These are phyloP conservation scores for Boletus sp. DNA, from an alignment of 768 basidiomycete genomes.

Conservation along the genomic window DNA sequence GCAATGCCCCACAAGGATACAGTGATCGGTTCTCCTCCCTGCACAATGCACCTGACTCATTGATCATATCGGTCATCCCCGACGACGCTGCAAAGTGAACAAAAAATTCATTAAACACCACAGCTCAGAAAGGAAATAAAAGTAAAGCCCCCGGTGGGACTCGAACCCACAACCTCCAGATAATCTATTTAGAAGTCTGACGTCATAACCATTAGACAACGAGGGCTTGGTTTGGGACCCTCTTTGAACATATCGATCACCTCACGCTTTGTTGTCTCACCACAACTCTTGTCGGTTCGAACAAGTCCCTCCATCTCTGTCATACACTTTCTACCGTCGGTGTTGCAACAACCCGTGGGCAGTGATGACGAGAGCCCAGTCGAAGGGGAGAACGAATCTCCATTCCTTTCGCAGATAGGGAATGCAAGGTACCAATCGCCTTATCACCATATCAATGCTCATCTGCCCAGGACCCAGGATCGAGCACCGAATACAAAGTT, in stretches of 20 bases:
- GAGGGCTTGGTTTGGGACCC: slow-evolving; percentile 43
- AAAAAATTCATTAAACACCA: background rate
- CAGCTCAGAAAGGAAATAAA: slow-evolving; percentile 12
- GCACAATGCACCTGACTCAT: background rate
- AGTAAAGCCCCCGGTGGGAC: slow-evolving; percentile 69
- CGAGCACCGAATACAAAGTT: background rate
- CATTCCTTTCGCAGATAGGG: background rate
- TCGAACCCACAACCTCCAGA: slow-evolving; percentile 89
- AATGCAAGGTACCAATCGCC: background rate
- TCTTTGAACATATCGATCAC: background rate
- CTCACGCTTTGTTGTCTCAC: too few relatives aligned
- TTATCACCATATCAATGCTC: background rate
- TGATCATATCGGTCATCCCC: background rate
- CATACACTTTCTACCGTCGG: too few relatives aligned
- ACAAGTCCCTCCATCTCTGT: background rate
- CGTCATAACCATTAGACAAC: slow-evolving; percentile 91
- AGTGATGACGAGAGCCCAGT: background rate
- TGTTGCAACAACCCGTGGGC: background rate
- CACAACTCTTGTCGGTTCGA: background rate
- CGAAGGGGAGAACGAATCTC: too few relatives aligned
- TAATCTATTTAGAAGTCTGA: slow-evolving; percentile 83
- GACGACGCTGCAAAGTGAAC: too few relatives aligned
- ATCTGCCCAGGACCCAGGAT: slow-evolving; percentile 8
- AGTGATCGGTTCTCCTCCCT: background rate
- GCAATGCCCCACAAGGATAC: background rate